Evolutionary conservation across 2,329 filamentous ascomycete species (phyloP).

Genomic region (Ascosphaera acerosa): DNA sequence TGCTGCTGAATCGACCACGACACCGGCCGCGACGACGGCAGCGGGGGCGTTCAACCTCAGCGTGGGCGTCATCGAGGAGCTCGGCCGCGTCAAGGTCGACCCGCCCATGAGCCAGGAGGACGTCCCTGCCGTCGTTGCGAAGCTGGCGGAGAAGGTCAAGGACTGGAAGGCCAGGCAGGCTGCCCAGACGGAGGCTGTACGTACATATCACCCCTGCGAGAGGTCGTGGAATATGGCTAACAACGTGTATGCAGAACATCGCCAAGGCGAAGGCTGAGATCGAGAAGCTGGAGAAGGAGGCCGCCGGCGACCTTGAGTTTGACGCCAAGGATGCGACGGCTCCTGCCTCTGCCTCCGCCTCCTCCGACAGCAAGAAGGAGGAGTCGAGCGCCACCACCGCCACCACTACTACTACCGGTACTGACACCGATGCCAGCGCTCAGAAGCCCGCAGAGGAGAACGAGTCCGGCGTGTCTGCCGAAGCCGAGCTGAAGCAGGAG

Average conservation of each 20-base stretch:
- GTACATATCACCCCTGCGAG: conserved; percentile 16
- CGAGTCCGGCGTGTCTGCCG: conserved; percentile 24
- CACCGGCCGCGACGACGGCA: conserved; percentile 23
- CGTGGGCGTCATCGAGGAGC: conserved; percentile 76
- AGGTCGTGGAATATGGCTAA: background rate
- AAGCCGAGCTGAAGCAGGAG: conserved; percentile 29
- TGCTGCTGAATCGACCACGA: conserved; percentile 22
- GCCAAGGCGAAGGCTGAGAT: conserved; percentile 94
- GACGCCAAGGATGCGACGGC: too few species aligned
- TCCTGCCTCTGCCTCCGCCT: too few species aligned
- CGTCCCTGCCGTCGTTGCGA: conserved; percentile 54
- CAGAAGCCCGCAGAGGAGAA: conserved; percentile 29
- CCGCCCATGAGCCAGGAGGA: conserved; percentile 70
- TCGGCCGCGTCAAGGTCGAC: conserved; percentile 58
- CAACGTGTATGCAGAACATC: conserved; percentile 44
- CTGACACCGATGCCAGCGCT: conserved; percentile 27
- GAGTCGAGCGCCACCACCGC: too few species aligned
- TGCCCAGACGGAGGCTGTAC: conserved; percentile 69
- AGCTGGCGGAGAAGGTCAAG: conserved; percentile 74
- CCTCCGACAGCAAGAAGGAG: conserved; percentile 19
- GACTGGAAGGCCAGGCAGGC: conserved; percentile 83
- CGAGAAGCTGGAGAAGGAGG: conserved; percentile 53
- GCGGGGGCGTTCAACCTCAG: conserved; percentile 64
- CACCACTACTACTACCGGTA: too few species aligned
- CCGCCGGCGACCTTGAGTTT: too few species aligned